A percentile compares a stretch with the other conserved stretches of the same genome.
Evolutionary conservation across 1,139 yeast species (phyloP).

Genomic region (Taphrina sp.): DNA sequence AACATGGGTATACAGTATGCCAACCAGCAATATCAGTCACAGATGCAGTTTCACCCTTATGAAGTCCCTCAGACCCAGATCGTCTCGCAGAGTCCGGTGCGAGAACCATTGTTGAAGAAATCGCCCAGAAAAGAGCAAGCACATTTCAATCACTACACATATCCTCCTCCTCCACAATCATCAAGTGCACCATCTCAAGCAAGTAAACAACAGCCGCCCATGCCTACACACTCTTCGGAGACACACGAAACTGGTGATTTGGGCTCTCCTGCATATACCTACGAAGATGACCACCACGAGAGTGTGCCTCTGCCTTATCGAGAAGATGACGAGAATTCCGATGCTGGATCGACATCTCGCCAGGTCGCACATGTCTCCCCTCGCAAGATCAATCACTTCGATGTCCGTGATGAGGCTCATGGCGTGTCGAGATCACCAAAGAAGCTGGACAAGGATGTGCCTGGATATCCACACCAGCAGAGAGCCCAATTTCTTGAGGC

Average conservation of each 20-base stretch:
- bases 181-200: too few relatives aligned
- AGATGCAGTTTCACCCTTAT: slow-evolving; percentile 6
- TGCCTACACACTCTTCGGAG: not conserved
- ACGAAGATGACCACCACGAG: not conserved
- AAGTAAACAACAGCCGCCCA: not conserved
- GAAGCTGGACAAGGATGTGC: too few relatives aligned
- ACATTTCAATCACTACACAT: slow-evolving; percentile 25
- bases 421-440: too few relatives aligned
- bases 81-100: not conserved
- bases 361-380: not conserved
- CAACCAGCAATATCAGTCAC: slow-evolving; percentile 2
- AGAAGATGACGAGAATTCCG: not conserved
- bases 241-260: not conserved
- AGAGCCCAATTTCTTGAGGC: not conserved
- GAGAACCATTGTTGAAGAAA: slow-evolving; percentile 3
- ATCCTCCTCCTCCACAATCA: slow-evolving; percentile 19
- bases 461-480: too few relatives aligned
- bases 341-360: not conserved
- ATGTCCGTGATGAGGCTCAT: not conserved
- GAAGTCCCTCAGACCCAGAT: slow-evolving; percentile 2
- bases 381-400: not conserved
- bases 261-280: not conserved
- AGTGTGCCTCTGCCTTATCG: not conserved
- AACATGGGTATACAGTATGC: slow-evolving; percentile 13
- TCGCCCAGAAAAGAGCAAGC: slow-evolving; percentile 18